Base-by-base conservation (phyloP, 768 basidiomycete genomes). In the Dioszegia crocea region DNA sequence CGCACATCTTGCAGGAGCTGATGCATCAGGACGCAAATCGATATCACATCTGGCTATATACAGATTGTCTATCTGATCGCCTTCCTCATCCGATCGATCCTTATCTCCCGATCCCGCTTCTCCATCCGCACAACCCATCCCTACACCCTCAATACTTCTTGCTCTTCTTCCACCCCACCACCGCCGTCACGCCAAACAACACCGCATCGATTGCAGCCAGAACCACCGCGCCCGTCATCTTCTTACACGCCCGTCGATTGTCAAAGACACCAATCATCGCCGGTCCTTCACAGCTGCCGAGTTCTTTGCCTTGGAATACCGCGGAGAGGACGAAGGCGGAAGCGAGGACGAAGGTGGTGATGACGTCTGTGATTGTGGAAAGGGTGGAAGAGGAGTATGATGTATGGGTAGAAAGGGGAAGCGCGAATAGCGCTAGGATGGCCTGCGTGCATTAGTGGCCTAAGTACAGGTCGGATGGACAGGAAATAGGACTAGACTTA, bases 201-300 rank as follows among this genome's bases (percentile, higher is more conserved):
- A 16, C 48, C 4, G 29, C 26, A 31, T 49, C 48, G 19, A 49
- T n/a, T 11, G 6, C 31, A 4, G 19, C 48, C 3, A 49, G 29
- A 10, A 49, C 31, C 29, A 49, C 48, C 11, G 48, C 48, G 19
- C 48, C 48, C 48, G 10, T 49, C 48, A 49, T 49, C 48, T 36
- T 49, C 12, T 30, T 19, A 33, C 27, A 49, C 4, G 48, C 48
- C 31, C 48, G 48, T 30, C 33, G 30, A 21, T 49, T 49, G 19
- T 49, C 48, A 31, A 49, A 49, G 8, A 49, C 48, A 4, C 48
- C 48, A 23, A 49, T 33, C 27, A 31, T 31, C 17, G 11, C 31
- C 9, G 48, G 31, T 10, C 48, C 48, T 19, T 31, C 48, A 26
- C 48, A 49, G 48, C 48, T 49, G 48, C 48, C 48, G 5, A 31